Evolutionary conservation across 2,329 filamentous ascomycete genomes (phyloP).

Genomic region (Colletotrichum musae): DNA sequence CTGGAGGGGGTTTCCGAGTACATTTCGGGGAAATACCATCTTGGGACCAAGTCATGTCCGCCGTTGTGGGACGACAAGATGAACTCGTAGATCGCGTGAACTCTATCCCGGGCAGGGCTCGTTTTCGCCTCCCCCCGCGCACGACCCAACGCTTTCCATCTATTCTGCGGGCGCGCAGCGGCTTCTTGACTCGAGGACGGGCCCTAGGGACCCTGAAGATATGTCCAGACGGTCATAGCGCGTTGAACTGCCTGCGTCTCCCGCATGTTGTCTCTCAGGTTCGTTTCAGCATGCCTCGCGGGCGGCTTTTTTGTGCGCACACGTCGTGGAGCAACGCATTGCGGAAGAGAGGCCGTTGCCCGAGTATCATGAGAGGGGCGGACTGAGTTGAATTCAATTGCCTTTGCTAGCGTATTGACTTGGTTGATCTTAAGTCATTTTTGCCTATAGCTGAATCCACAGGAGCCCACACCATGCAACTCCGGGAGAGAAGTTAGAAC

Average conservation of each 20-base stretch:
- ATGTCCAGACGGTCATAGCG: constrained; percentile 22
- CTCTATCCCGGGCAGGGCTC: constrained; percentile 21
- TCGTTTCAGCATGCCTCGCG: constrained; percentile 20
- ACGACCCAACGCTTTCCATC: constrained; percentile 11
- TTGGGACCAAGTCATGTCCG: constrained; percentile 20
- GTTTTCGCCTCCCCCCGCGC: constrained; percentile 19
- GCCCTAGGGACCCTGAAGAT: constrained; percentile 6
- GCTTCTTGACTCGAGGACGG: constrained; percentile 23
- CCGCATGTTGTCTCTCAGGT: constrained; percentile 12
- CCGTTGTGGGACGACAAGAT: constrained; percentile 22
- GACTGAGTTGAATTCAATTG: too few species aligned
- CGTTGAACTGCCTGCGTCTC: background rate
- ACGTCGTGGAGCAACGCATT: too few species aligned
- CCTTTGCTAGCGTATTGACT: too few species aligned
- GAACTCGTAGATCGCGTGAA: constrained; percentile 23
- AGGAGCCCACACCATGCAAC: too few species aligned
- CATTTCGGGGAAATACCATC: background rate
- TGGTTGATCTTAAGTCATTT: too few species aligned
- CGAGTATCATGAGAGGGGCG: too few species aligned
- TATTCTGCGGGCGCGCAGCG: constrained; percentile 12
- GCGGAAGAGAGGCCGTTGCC: too few species aligned
- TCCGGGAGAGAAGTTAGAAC: too few species aligned
- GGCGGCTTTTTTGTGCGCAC: background rate
- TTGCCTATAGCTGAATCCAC: too few species aligned
- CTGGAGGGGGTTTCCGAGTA: background rate